Evolutionary conservation across 345 rosid species (phyloP).

Genomic region (Linum lewisii): DNA sequence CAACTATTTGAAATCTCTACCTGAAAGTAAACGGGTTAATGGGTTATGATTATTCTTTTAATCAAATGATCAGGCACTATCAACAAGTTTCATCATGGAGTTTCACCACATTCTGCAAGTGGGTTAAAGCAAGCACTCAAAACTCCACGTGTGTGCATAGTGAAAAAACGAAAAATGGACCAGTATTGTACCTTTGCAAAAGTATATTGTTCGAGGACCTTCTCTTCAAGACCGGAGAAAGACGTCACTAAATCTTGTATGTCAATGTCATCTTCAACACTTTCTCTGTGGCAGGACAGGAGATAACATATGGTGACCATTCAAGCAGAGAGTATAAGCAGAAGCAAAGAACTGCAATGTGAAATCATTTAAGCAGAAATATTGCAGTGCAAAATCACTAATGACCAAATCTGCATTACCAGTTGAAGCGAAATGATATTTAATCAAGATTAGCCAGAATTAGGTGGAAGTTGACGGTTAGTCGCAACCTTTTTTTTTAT

Average conservation of each 20-base stretch:
- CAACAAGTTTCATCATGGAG: not conserved
- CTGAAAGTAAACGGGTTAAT: not conserved
- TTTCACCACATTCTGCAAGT: not conserved
- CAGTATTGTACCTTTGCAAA: slow-evolving; percentile 79
- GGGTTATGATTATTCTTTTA: not conserved
- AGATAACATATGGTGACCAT: slow-evolving; percentile 1
- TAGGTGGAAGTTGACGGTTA: not conserved
- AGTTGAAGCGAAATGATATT: not conserved
- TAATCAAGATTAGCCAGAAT: not conserved
- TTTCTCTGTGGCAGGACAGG: slow-evolving; percentile 38
- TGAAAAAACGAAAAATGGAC: not conserved
- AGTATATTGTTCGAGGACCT: slow-evolving; percentile 82
- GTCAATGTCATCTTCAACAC: slow-evolving; percentile 59
- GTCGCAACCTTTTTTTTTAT: not conserved
- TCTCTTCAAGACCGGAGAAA: slow-evolving; percentile 75
- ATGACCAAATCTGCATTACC: too few species aligned
- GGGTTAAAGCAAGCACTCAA: not conserved
- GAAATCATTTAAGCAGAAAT: not conserved
- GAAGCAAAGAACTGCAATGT: not conserved
- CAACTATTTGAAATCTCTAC: too few species aligned
- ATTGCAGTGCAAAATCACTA: not conserved
- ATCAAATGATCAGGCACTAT: not conserved
- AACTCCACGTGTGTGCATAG: not conserved
- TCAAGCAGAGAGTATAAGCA: not conserved
- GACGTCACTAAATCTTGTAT: slow-evolving; percentile 67